Base-by-base conservation (phyloP, 2,329 filamentous ascomycete genomes). In the Cladosporium sp. region DNA sequence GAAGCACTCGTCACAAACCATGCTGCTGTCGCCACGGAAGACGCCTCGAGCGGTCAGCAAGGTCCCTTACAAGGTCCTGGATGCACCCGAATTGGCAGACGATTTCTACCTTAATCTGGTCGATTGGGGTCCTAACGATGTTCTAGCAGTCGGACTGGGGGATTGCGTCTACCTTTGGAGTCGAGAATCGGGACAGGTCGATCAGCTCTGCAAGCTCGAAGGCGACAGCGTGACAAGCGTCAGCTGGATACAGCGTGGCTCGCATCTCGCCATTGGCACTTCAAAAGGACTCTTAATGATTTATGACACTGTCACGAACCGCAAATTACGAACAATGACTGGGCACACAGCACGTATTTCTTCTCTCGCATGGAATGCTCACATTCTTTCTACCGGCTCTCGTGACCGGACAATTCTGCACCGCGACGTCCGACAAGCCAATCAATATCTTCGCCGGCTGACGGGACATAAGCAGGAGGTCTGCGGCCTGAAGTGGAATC, bases 141-240 rank as follows among this genome's bases (percentile, higher is more conserved):
- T 96, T 8, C 80, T 99, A 10, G 94, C 93, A 6, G 94, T 99
- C 42, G 94, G 94, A 0, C 77, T 99, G 24, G 92, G 92, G 17
- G 90, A 89, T 17, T 95, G 90, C 64, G 94, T 99, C 5, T 99
- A 97, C 70, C 94, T 97, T 85, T 99, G 94, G 94, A 96, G 97
- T 71, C 94, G 92, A 4, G 86, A 91, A 64, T 89, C 89, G 7
- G 94, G 93, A 61, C 85, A 89, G 62, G 94, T 99, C 2, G 96
- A 91, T 60, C 96, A 95, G 74, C 82, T 99, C 9, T 97, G 94
- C 74, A 93, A 95, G 45, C 78, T 97, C 12, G 87, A 90, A 63
- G 92, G 96, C 66, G 94, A 99, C 70, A 92, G 87, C 0, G 93
- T 99, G 1, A 99, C 94, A 2, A 97, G 92, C 66, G 94, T 99